These are phyloP conservation scores for Xylariaceae sp. DNA, from an alignment of 2,329 filamentous ascomycete species.

Conservation along the genomic window DNA sequence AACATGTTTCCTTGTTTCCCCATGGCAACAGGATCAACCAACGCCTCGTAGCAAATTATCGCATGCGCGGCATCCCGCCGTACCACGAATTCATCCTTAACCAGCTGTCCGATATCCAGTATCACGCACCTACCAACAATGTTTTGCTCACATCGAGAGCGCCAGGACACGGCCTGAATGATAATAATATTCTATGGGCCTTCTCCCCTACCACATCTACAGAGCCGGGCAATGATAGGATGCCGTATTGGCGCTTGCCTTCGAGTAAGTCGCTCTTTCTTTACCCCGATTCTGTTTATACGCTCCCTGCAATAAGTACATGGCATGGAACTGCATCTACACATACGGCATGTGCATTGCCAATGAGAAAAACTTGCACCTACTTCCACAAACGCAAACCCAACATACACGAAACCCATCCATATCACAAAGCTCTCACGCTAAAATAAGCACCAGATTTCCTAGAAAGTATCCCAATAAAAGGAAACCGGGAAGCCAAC, in stretches of 20 bases:
- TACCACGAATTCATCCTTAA: slow-evolving; percentile 34
- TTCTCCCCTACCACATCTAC: slow-evolving; percentile 35
- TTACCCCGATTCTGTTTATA: no score
- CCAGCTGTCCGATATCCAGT: slow-evolving; percentile 46
- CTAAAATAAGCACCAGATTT: neutral
- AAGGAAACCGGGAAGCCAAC: slow-evolving; percentile 16
- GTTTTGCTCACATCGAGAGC: slow-evolving; percentile 41
- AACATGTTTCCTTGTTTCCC: neutral
- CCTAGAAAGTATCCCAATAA: neutral
- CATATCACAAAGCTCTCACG: neutral
- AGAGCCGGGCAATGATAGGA: slow-evolving; percentile 22
- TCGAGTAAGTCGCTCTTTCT: slow-evolving; percentile 10
- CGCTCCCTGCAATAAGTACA: neutral
- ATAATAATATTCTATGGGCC: slow-evolving; percentile 30
- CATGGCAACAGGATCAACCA: slow-evolving; percentile 18
- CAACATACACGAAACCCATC: no score
- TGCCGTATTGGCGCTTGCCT: slow-evolving; percentile 36
- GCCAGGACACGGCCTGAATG: slow-evolving; percentile 24
- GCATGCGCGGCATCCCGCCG: neutral
- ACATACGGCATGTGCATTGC: no score
- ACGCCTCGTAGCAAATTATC: slow-evolving; percentile 20
- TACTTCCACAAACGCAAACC: no score
- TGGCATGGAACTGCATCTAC: neutral
- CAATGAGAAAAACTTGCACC: no score
- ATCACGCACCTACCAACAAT: slow-evolving; percentile 39